These are phyloP conservation scores for Camelina laxa DNA, from an alignment of 345 rosid genomes.

Conservation along the genomic window DNA sequence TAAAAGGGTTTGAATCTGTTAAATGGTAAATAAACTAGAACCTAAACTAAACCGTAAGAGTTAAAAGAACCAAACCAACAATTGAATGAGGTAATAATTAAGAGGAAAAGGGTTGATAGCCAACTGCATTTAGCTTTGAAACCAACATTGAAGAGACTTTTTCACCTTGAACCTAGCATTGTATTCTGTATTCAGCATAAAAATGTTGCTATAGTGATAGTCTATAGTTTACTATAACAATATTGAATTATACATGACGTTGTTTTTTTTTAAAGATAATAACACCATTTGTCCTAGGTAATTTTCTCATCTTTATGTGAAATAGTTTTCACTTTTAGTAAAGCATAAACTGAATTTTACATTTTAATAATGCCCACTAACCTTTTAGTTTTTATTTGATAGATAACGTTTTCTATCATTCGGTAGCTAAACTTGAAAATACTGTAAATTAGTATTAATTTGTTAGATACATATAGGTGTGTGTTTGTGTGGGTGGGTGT, in stretches of 20 bases:
- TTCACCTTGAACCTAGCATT: not conserved
- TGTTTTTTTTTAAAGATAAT: not conserved
- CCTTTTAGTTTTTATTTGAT: not conserved
- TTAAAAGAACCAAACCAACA: not conserved
- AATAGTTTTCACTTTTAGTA: not conserved
- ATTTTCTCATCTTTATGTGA: not conserved
- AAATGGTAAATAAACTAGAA: not conserved
- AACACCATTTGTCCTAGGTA: not conserved
- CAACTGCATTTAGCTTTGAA: constrained; percentile 6
- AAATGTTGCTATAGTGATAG: not conserved
- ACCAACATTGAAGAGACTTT: not conserved
- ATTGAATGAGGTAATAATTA: not conserved
- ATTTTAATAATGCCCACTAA: not conserved
- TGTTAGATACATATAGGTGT: not conserved
- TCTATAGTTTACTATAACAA: too few relatives aligned
- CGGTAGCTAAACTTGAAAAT: not conserved
- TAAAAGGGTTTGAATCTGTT: not conserved
- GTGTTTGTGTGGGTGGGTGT: not conserved
- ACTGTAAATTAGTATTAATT: not conserved
- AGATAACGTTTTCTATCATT: not conserved
- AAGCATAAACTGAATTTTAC: not conserved
- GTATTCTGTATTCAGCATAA: not conserved
- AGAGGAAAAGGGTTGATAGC: not conserved
- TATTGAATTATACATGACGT: not conserved
- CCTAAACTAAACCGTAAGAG: not conserved